Evolutionary conservation across 805 yeast genomes (phyloP).

Genomic region (Cyberlindnera suaveolens): DNA sequence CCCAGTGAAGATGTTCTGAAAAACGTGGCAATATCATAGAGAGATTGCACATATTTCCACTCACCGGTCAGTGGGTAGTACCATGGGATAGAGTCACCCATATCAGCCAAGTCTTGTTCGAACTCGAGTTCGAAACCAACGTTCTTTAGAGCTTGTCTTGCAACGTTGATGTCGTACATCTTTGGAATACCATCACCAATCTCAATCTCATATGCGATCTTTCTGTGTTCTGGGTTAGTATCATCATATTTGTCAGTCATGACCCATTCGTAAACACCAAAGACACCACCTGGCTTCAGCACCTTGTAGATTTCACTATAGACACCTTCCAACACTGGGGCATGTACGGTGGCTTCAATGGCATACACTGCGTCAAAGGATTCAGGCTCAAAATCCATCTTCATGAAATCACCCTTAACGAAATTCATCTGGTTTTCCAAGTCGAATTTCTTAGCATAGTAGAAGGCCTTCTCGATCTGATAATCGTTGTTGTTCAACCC

Average conservation of each 20-base stretch:
- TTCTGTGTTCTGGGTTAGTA: constrained; percentile 80
- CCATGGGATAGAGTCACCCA: constrained; percentile 88
- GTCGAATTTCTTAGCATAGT: constrained; percentile 61
- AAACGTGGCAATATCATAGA: constrained; percentile 74
- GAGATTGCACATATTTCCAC: constrained; percentile 75
- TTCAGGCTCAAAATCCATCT: constrained; percentile 90
- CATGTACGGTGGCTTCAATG: constrained; percentile 97
- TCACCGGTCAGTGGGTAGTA: constrained; percentile 95
- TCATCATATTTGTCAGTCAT: constrained; percentile 94
- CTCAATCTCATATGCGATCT: constrained; percentile 94
- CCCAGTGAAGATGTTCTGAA: constrained; percentile 86
- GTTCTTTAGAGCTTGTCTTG: constrained; percentile 73
- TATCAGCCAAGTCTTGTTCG: constrained; percentile 77
- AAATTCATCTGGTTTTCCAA: constrained; percentile 71
- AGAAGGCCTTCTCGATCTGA: constrained; percentile 86
- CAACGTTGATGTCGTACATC: constrained; percentile 83
- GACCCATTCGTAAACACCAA: constrained; percentile 99
- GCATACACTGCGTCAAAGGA: constrained; percentile 96
- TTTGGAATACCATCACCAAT: constrained; percentile 98
- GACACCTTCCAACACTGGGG: constrained; percentile 94
- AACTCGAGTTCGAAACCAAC: constrained; percentile 83
- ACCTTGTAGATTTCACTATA: constrained; percentile 92
- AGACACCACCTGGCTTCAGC: constrained; percentile 94
- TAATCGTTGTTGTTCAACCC: constrained; percentile 97
- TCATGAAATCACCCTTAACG: constrained; percentile 98